Evolutionary conservation across 2,329 filamentous ascomycete genomes (phyloP).

Genomic region (Stemphylium beticola): DNA sequence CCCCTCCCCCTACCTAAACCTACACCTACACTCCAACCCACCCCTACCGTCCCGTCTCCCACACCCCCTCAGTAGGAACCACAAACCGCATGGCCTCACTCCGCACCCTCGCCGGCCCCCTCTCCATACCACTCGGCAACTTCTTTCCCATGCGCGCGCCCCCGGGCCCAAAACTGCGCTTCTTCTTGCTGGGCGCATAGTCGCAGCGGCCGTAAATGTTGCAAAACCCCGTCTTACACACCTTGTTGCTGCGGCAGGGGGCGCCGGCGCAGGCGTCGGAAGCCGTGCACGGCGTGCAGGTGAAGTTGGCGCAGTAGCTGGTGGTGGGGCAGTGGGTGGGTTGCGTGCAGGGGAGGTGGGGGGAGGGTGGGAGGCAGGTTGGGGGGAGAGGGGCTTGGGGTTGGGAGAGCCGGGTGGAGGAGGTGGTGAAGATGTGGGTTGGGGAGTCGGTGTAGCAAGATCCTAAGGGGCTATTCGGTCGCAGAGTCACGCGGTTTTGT

Average conservation of each 20-base stretch:
- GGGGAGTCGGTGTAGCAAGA: conserved; percentile 28
- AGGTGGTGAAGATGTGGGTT: conserved; percentile 14
- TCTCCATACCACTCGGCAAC: conserved; percentile 28
- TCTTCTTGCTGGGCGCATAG: conserved; percentile 23
- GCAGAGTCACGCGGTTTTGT: no score
- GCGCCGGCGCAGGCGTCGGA: conserved; percentile 33
- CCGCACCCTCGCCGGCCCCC: conserved; percentile 40
- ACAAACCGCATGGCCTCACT: conserved; percentile 38
- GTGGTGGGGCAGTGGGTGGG: conserved; percentile 33
- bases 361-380: conserved; percentile 18
- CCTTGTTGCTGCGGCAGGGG: conserved; percentile 32
- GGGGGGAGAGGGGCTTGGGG: conserved; percentile 1
- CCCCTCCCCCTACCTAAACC: no score
- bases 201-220: conserved; percentile 39
- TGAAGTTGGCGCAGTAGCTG: conserved; percentile 38
- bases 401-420: neutral
- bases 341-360: conserved; percentile 32
- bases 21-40: no score
- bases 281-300: conserved; percentile 29
- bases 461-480: conserved; percentile 18
- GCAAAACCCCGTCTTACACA: conserved; percentile 44
- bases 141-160: conserved; percentile 22
- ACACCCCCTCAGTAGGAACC: conserved; percentile 31
- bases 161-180: conserved; percentile 31
- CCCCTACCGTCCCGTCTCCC: conserved; percentile 32